Evolutionary conservation across 352 stramenopile genomes (phyloP).

Genomic region (Phytophthora melonis): DNA sequence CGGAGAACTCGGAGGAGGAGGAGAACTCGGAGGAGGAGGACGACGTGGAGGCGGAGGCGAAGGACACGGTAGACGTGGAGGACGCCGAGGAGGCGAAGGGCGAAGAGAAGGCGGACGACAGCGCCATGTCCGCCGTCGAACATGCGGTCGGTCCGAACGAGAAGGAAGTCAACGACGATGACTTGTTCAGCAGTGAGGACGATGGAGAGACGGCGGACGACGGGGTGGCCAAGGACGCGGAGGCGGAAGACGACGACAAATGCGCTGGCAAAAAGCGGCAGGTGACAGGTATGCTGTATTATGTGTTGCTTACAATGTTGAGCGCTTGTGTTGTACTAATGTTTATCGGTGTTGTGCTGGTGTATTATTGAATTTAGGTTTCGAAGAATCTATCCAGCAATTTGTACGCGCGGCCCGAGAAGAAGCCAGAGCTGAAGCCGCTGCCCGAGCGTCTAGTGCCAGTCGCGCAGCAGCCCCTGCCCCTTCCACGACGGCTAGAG

Average conservation of each 20-base stretch:
- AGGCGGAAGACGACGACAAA: not conserved
- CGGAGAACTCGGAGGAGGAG: no score
- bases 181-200: not conserved
- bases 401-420: not conserved
- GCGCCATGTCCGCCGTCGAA: no score
- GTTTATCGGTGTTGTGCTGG: not conserved
- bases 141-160: no score
- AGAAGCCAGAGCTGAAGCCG: not conserved
- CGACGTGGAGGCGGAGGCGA: no score
- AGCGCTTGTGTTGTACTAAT: not conserved
- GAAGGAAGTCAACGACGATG: not conserved
- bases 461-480: rapidly evolving
- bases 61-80: no score
- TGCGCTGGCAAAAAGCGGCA: not conserved
- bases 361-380: not conserved
- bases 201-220: not conserved
- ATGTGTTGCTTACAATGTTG: not conserved
- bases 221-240: not conserved
- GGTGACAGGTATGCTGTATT: not conserved
- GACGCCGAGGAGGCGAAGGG: no score
- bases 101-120: no score
- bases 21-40: no score
- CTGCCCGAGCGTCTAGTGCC: rapidly evolving
- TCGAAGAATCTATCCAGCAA: not conserved
- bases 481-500: not conserved